Percentiles rank a stretch among this genome's conserved stretches.
phyloP scores from a whole-genome alignment of 2,329 filamentous ascomycete species.

The Aureobasidium sp. region DNA sequence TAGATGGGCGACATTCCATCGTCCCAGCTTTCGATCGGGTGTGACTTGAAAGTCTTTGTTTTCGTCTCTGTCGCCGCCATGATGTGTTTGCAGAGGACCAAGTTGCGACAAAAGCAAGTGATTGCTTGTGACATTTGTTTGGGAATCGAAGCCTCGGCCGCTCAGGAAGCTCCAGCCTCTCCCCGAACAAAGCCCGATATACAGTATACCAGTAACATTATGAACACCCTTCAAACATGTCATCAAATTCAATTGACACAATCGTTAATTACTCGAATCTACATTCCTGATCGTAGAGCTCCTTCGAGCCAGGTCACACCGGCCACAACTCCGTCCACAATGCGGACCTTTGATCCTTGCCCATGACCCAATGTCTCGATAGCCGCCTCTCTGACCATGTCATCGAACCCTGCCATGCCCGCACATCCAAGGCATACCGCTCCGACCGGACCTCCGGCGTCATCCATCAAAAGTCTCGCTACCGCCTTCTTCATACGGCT shows the following conservation, averaged over 20 bases:
- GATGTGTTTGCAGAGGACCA: background rate
- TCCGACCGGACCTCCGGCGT: slow-evolving; percentile 44
- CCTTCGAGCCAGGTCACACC: slow-evolving; percentile 58
- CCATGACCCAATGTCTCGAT: slow-evolving; percentile 56
- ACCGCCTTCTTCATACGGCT: slow-evolving; percentile 64
- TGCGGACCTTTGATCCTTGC: slow-evolving; percentile 52
- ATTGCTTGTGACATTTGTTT: slow-evolving; percentile 1
- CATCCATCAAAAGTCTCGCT: slow-evolving; percentile 49
- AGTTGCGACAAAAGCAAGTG: background rate
- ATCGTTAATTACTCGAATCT: background rate
- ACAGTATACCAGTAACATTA: background rate
- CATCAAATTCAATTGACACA: background rate
- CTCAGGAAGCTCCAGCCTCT: background rate
- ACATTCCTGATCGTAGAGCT: slow-evolving; percentile 32
- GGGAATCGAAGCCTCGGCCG: background rate
- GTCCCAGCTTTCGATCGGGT: slow-evolving; percentile 27
- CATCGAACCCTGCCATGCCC: slow-evolving; percentile 81
- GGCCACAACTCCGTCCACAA: slow-evolving; percentile 75
- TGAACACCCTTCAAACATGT: background rate
- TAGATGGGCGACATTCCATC: slow-evolving; percentile 34
- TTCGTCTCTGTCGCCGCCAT: slow-evolving; percentile 9
- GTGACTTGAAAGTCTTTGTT: slow-evolving; percentile 2
- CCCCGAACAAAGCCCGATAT: slow-evolving; percentile 10
- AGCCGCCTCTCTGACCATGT: slow-evolving; percentile 64
- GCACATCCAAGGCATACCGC: slow-evolving; percentile 82